These are phyloP conservation scores for Orbilia blumenaviensis DNA, from an alignment of 2,329 filamentous ascomycete species.

Conservation along the genomic window DNA sequence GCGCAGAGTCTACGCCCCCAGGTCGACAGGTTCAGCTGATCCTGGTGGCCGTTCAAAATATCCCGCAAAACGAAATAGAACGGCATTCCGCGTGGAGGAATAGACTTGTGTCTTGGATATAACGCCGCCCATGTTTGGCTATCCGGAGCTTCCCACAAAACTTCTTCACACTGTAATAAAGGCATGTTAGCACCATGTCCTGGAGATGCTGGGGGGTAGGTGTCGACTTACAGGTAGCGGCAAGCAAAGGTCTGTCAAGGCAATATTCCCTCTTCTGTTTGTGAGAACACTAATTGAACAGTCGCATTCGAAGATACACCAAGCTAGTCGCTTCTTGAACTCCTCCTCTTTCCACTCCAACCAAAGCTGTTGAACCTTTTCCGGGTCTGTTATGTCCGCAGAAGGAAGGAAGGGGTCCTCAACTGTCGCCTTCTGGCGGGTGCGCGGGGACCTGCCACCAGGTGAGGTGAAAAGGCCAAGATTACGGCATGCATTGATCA, in stretches of 20 bases:
- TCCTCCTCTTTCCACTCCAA: conserved; percentile 57
- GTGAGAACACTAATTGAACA: conserved; percentile 57
- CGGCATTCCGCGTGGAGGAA: conserved; percentile 53
- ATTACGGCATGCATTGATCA: conserved; percentile 57
- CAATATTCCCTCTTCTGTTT: conserved; percentile 57
- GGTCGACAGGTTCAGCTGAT: conserved; percentile 55
- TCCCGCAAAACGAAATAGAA: conserved; percentile 57
- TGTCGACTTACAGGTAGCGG: conserved; percentile 53
- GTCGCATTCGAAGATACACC: conserved; percentile 58
- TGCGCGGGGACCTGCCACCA: conserved; percentile 22
- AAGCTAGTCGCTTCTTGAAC: conserved; percentile 56
- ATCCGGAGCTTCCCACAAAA: conserved; percentile 56
- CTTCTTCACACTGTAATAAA: conserved; percentile 54
- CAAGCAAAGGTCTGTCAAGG: conserved; percentile 57
- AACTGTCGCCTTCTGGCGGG: conserved; percentile 23
- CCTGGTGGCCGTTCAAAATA: conserved; percentile 55
- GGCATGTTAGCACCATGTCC: neutral
- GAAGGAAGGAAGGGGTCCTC: conserved; percentile 49
- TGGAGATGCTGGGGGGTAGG: neutral
- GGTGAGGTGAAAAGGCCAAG: conserved; percentile 56
- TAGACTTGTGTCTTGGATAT: conserved; percentile 41
- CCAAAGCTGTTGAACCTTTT: conserved; percentile 56
- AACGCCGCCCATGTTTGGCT: conserved; percentile 56
- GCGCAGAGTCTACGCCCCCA: conserved; percentile 57
- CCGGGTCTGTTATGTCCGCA: conserved; percentile 43